A percentile compares a stretch with the other conserved stretches of the same genome.
phyloP scores from a whole-genome alignment of 805 yeast genomes.

The Maudiozyma saulgeensis region DNA sequence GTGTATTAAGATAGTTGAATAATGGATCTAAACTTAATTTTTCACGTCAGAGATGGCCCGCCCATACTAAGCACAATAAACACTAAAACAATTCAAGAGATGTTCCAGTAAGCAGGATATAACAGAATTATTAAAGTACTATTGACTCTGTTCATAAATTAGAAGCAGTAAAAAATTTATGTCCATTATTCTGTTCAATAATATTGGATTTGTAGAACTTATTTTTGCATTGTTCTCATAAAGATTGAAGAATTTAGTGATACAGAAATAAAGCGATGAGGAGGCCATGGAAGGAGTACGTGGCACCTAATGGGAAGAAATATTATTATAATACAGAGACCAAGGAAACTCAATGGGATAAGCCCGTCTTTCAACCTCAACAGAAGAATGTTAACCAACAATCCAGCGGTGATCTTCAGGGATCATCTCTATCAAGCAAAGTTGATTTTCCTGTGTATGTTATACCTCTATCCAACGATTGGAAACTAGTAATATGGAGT shows the following conservation, averaged over 20 bases:
- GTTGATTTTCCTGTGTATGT: slow-evolving; percentile 5
- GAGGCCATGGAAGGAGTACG: slow-evolving; percentile 31
- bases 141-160: too few relatives aligned
- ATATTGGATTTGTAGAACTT: too few relatives aligned
- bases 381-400: neutral
- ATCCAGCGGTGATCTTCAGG: neutral
- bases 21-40: too few relatives aligned
- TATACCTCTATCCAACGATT: slow-evolving; percentile 23
- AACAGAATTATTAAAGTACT: too few relatives aligned
- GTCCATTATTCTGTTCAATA: too few relatives aligned
- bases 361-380: slow-evolving; percentile 17
- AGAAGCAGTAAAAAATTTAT: too few relatives aligned
- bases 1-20: too few relatives aligned
- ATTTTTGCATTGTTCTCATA: too few relatives aligned
- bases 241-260: neutral
- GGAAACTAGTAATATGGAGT: slow-evolving; percentile 36
- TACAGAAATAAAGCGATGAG: neutral
- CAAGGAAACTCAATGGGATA: slow-evolving; percentile 32
- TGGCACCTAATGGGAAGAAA: slow-evolving; percentile 30
- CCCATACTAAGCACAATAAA: too few relatives aligned
- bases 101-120: too few relatives aligned
- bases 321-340: slow-evolving; percentile 33
- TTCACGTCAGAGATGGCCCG: too few relatives aligned
- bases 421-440: neutral
- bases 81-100: too few relatives aligned